These are phyloP conservation scores for Rhodocollybia butyracea DNA, from an alignment of 768 basidiomycete genomes.

Conservation along the genomic window DNA sequence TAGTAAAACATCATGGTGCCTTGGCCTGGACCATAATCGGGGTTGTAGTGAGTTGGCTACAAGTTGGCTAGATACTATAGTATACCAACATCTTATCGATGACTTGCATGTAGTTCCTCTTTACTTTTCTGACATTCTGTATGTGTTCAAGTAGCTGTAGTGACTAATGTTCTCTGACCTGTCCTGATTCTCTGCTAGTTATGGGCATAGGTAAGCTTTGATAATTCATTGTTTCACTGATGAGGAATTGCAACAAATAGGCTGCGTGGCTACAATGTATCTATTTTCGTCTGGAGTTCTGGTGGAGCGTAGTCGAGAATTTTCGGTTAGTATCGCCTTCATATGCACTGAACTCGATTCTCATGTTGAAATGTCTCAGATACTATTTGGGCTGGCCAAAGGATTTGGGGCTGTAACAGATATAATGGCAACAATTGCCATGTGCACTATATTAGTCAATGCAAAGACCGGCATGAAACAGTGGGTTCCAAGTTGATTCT, in stretches of 20 bases:
- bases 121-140: constrained; percentile 30
- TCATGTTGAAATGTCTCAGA: constrained; percentile 16
- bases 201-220: constrained; percentile 25
- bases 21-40: constrained; percentile 2
- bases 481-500: constrained; percentile 20
- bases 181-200: not conserved
- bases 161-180: no score
- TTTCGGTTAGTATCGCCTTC: constrained; percentile 18
- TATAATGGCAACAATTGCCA: constrained; percentile 40
- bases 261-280: constrained; percentile 33
- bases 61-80: no score
- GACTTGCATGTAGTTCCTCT: no score
- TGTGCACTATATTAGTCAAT: constrained; percentile 36
- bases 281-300: constrained; percentile 30
- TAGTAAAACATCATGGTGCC: not conserved
- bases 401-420: constrained; percentile 42
- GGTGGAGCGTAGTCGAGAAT: constrained; percentile 23
- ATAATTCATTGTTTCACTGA: no score
- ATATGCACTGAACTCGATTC: not conserved
- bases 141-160: no score
- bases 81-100: no score
- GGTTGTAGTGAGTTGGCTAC: constrained; percentile 4
- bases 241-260: constrained; percentile 11
- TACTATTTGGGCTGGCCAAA: constrained; percentile 43
- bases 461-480: constrained; percentile 34